Evolutionary conservation across 257 asterid genomes (phyloP).

Genomic region (Solanum tacnaense): DNA sequence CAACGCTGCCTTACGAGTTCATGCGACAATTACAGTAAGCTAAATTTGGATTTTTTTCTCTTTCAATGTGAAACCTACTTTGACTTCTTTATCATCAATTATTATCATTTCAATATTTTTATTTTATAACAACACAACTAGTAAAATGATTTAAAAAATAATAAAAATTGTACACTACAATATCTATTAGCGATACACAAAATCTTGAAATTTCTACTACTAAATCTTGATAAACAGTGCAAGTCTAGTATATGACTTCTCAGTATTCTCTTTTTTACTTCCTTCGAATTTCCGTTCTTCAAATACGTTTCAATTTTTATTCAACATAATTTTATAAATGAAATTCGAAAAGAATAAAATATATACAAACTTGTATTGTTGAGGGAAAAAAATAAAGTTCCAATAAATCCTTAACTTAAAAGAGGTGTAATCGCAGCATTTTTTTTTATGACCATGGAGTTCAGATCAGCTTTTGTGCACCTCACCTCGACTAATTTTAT

Average conservation of each 20-base stretch:
- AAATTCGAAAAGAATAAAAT: not conserved
- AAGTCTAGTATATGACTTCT: not conserved
- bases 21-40: conserved; percentile 3
- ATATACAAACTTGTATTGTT: not conserved
- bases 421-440: too few relatives aligned
- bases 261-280: not conserved
- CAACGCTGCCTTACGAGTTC: conserved; percentile 2
- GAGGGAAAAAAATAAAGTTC: not conserved
- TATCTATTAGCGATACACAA: not conserved
- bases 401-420: too few relatives aligned
- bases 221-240: not conserved
- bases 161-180: not conserved
- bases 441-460: too few relatives aligned
- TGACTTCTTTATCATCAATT: not conserved
- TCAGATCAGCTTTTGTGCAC: too few relatives aligned
- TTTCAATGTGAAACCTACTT: not conserved
- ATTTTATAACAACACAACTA: not conserved
- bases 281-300: not conserved
- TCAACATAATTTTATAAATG: not conserved
- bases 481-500: too few relatives aligned
- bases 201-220: not conserved
- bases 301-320: not conserved
- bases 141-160: not conserved
- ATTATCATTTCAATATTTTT: not conserved
- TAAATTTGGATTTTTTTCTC: conserved; percentile 1